phyloP scores from a whole-genome alignment of 306 rosid genomes.

The Echinosophora koreensis region DNA sequence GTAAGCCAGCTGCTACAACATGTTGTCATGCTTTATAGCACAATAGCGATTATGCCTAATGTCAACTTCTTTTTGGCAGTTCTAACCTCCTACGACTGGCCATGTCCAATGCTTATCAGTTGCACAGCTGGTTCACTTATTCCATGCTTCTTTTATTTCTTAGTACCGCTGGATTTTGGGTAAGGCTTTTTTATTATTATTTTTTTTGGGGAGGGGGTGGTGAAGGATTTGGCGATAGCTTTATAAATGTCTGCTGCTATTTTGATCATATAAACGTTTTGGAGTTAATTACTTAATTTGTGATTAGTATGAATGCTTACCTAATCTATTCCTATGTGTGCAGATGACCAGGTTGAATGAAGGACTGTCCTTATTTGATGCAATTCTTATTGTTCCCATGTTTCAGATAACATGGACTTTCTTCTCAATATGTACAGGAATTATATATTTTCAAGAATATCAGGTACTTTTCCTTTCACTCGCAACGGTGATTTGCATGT shows the following conservation, averaged over 20 bases:
- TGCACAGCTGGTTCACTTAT: slow-evolving; percentile 98
- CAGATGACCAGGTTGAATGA: slow-evolving; percentile 99
- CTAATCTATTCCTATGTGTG: slow-evolving; percentile 44
- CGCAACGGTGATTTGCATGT: neutral
- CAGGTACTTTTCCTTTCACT: slow-evolving; percentile 64
- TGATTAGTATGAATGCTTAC: slow-evolving; percentile 21
- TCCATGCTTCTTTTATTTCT: slow-evolving; percentile 93
- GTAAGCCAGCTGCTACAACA: slow-evolving; percentile 64
- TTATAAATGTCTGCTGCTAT: neutral
- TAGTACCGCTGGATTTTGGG: slow-evolving; percentile 99
- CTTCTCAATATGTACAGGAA: slow-evolving; percentile 96
- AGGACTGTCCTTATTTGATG: slow-evolving; percentile 95
- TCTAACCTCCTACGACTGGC: slow-evolving; percentile 89
- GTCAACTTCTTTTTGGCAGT: slow-evolving; percentile 52
- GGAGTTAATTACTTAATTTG: slow-evolving; percentile 35
- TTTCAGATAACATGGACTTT: slow-evolving; percentile 98
- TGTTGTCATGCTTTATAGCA: slow-evolving; percentile 35
- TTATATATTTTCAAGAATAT: slow-evolving; percentile 94
- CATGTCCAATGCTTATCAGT: slow-evolving; percentile 84
- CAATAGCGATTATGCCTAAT: slow-evolving; percentile 41
- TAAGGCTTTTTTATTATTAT: slow-evolving; percentile 51
- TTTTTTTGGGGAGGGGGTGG: neutral
- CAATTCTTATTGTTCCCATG: slow-evolving; percentile 99
- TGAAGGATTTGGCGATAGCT: slow-evolving; percentile 54
- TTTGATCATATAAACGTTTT: neutral